Evolutionary conservation across 139 green algal species (phyloP).

Genomic region (Micractinium sp.): DNA sequence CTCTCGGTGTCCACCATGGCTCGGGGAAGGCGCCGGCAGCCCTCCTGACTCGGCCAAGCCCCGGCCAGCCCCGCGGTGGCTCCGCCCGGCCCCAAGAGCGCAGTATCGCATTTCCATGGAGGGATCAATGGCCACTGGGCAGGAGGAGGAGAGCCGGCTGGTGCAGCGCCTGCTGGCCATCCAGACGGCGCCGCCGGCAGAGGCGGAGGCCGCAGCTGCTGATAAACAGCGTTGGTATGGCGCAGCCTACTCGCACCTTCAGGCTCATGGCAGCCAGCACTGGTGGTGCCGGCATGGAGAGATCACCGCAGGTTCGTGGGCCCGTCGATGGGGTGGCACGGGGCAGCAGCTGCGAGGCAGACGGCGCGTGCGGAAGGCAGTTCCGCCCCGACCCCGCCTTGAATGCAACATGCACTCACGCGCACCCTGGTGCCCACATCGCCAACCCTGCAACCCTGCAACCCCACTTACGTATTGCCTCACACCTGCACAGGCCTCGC

Average conservation of each 20-base stretch:
- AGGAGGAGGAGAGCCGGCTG: background rate
- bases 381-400: background rate
- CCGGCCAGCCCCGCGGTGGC: too few species aligned
- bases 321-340: too few species aligned
- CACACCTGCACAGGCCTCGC: conserved; percentile 11
- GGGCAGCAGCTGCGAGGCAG: background rate
- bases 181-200: background rate
- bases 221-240: conserved; percentile 39
- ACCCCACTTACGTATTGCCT: background rate
- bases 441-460: background rate
- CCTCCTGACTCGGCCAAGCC: too few species aligned
- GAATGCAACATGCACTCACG: background rate
- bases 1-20: too few species aligned
- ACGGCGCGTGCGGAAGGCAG: too few species aligned
- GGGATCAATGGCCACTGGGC: background rate
- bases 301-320: background rate
- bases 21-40: too few species aligned
- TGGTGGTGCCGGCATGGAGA: conserved; percentile 47
- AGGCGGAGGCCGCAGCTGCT: background rate
- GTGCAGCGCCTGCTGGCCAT: background rate
- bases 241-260: conserved; percentile 31
- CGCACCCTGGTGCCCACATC: too few species aligned
- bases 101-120: too few species aligned
- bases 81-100: too few species aligned
- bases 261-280: conserved; percentile 21